Evolutionary conservation across 192 early-diverging fungal genomes (phyloP).

Genomic region (Paraglomus brasilianum): DNA sequence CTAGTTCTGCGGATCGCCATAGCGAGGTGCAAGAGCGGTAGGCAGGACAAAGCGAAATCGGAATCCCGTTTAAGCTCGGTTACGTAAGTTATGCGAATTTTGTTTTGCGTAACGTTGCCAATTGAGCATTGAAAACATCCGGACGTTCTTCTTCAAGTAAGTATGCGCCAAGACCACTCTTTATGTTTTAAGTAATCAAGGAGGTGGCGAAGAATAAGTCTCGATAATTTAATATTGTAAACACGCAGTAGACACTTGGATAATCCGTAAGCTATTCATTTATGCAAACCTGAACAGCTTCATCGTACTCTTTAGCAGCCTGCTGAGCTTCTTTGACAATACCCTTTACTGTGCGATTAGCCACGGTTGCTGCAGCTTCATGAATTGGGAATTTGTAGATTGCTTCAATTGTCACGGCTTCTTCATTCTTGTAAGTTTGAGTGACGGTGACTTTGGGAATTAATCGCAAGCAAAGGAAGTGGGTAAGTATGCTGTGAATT

Average conservation of each 20-base stretch:
- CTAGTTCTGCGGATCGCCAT: constrained; percentile 8
- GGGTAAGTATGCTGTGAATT: no score
- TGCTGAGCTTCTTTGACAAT: constrained; percentile 18
- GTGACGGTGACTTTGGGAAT: not conserved
- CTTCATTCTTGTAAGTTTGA: constrained; percentile 26
- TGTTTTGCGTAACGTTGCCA: constrained; percentile 45
- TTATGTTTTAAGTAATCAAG: not conserved
- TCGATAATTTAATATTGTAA: not conserved
- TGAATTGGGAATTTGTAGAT: constrained; percentile 22
- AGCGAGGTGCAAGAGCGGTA: constrained; percentile 41
- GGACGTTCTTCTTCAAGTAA: constrained; percentile 16
- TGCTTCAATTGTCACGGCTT: constrained; percentile 2
- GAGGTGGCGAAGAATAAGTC: not conserved
- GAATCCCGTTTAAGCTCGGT: constrained; percentile 47
- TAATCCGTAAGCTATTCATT: no score
- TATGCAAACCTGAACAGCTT: not conserved
- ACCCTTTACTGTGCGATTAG: constrained; percentile 9
- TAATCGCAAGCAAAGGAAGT: not conserved
- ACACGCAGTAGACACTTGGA: no score
- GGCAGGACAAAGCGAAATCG: constrained; percentile 50
- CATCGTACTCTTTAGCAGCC: constrained; percentile 12
- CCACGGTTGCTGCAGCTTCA: constrained; percentile 5
- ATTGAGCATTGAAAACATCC: constrained; percentile 47
- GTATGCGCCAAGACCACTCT: constrained; percentile 16
- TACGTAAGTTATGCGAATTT: constrained; percentile 49